Base-by-base conservation (phyloP, 805 yeast species). In the Hanseniaspora osmophila region DNA sequence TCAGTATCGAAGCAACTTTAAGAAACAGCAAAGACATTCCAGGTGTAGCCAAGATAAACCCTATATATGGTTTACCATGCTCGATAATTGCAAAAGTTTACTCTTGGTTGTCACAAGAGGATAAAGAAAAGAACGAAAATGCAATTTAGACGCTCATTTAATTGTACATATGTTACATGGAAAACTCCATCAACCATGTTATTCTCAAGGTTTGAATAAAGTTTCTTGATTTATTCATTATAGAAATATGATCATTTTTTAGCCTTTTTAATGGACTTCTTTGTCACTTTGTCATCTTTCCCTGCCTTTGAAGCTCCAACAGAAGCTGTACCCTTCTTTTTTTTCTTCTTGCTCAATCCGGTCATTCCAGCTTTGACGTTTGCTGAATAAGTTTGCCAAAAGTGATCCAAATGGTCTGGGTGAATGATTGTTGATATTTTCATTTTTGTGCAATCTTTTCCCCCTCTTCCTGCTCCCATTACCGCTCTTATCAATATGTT, bases 271-370 rank as follows among this genome's bases (percentile, higher is more conserved):
- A 6, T 35, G 18, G 10, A 4, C 6, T 35, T 35, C 29, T 41
- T 32, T 6, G 22, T n/a, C 7, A 17, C 29, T n/a, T 33, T 44
- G 12, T 13, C 17, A 39, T 47, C 50, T 22, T 46, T 39, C 33
- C 42, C 51, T 3, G 40, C 13, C 30, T 41, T 30, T 5, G 17
- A n/a, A 13, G 16, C 33, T 11, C 22, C 40, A n/a, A 12, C 17
- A 38, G 47, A 50, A 27, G 44, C 39, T 64, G 69, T 71, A 58
- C 72, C 69, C 66, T 75, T 78, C 66, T 72, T 74, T 48, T 83
- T 85, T 48, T 83, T 85, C 67, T 84, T 86, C 73, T 81, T 84
- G 58, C 77, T 74, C 60, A 88, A 70, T 1, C 95, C 95, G 2
- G 66, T 66, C 61, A 84, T 76, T 4, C 92, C 88, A 18, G 68